phyloP scores from a whole-genome alignment of 257 asterid species.

The Gentiana dahurica region DNA sequence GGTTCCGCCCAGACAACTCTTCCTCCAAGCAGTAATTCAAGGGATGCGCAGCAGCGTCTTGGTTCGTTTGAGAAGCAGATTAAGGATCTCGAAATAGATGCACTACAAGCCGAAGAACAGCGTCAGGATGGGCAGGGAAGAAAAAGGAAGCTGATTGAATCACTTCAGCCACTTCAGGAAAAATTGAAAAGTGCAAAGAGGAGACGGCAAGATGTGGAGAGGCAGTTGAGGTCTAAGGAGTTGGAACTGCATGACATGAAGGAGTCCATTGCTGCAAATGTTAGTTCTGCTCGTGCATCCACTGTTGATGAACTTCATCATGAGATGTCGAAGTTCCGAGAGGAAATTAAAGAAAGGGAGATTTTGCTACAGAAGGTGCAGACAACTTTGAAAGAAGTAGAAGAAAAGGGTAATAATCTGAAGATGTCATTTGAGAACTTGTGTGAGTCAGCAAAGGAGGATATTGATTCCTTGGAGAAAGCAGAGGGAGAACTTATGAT shows the following conservation, averaged over 20 bases:
- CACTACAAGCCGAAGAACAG: slow-evolving; percentile 30
- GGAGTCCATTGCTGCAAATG: slow-evolving; percentile 42
- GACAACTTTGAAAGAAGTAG: slow-evolving; percentile 45
- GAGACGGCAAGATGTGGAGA: slow-evolving; percentile 35
- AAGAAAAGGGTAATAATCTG: slow-evolving; percentile 32
- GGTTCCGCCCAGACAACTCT: slow-evolving; percentile 77
- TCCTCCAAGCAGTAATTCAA: slow-evolving; percentile 55
- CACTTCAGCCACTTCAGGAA: slow-evolving; percentile 6
- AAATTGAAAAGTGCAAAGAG: slow-evolving; percentile 37
- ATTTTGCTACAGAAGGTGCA: slow-evolving; percentile 39
- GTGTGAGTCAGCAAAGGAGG: slow-evolving; percentile 62
- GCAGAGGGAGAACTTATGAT: slow-evolving; percentile 56
- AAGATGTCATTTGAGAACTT: slow-evolving; percentile 38
- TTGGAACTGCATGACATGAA: slow-evolving; percentile 48
- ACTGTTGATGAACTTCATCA: slow-evolving; percentile 57
- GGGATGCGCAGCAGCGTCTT: slow-evolving; percentile 52
- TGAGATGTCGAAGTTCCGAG: slow-evolving; percentile 57
- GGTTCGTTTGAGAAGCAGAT: slow-evolving; percentile 76
- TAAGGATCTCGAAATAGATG: slow-evolving; percentile 44
- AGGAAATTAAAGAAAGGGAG: slow-evolving; percentile 43
- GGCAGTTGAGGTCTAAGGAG: slow-evolving; percentile 41
- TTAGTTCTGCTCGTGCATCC: slow-evolving; percentile 38
- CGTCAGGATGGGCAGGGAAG: slow-evolving; percentile 35
- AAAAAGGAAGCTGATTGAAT: slow-evolving; percentile 62
- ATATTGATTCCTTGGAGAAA: slow-evolving; percentile 48